These are phyloP conservation scores for Sporothrix protearum DNA, from an alignment of 2,329 filamentous ascomycete species.

Conservation along the genomic window DNA sequence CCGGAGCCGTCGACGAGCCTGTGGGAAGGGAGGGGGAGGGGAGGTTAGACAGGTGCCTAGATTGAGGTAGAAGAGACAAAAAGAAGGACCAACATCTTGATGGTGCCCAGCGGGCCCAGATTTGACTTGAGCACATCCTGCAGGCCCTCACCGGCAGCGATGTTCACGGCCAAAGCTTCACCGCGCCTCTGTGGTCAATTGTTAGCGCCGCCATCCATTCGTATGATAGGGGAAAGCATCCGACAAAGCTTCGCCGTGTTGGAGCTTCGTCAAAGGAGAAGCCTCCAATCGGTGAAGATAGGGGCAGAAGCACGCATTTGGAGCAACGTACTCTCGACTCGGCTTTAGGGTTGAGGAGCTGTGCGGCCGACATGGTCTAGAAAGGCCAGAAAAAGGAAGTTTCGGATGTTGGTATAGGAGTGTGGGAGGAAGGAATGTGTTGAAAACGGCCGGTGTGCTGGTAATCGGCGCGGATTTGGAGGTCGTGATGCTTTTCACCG, in stretches of 20 bases:
- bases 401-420: neutral
- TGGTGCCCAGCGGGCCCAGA: conserved; percentile 84
- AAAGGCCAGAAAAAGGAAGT: neutral
- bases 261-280: neutral
- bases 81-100: conserved; percentile 71
- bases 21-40: neutral
- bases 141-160: conserved; percentile 88
- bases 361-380: conserved; percentile 83
- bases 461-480: neutral
- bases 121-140: conserved; percentile 96
- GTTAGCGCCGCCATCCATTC: conserved; percentile 34
- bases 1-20: conserved; percentile 69
- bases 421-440: neutral
- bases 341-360: conserved; percentile 97
- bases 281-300: neutral
- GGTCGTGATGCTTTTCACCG: conserved; percentile 23
- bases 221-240: conserved; percentile 32
- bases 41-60: conserved; percentile 31
- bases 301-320: conserved; percentile 16
- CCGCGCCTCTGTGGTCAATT: conserved; percentile 69
- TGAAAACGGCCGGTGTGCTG: neutral
- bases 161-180: conserved; percentile 96
- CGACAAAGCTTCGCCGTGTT: neutral
- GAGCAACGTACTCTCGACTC: conserved; percentile 76
- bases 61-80: neutral